Base-by-base conservation (phyloP, 1,284 basidiomycete genomes). In the Naganishia sp. region DNA sequence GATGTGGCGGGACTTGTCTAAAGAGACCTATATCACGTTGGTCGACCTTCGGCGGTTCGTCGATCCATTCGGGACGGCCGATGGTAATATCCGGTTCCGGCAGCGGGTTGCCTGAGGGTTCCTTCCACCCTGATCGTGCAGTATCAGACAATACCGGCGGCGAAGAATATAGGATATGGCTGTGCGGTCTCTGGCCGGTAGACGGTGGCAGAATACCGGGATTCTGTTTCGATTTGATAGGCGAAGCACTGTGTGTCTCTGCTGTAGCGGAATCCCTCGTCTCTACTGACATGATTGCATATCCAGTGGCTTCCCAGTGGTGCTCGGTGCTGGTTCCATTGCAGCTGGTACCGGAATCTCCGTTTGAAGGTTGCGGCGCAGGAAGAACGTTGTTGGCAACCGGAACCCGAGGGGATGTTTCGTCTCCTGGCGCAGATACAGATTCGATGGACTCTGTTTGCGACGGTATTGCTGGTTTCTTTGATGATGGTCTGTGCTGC, bases 1-100 rank as follows among this genome's bases (percentile, higher is more conserved):
- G 15, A 15, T 28, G n/a, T 23, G 15, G 15, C 23, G 57, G 57
- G 25, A 61, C 39, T 35, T 61, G 47, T 6, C 6, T 18, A 1
- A 61, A 25, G 7, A 50, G 32, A 15, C 2, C 11, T 11, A 42
- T 10, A 15, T 61, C 57, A 17, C 11, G 1, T 2, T 25, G 32
- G 31, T 51, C 47, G 35, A 51, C 15, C 7, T 5, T 10, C 7
- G 46, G 46, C 17, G 57, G 57, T 3, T 61, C 21, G 47, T 61
- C 57, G 35, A 61, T 21, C 47, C 57, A 61, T 42, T 10, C n/a
- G 2, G 57, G 57, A 10, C 57, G 57, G 28, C 50, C 57, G 5
- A 15, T 32, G 1, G 18, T 28, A 28, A n/a, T 10, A 3, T 43
- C 25, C 6, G 15, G 13, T 7, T 35, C 39, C 17, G 35, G 47